phyloP scores from a whole-genome alignment of 129 eudicot genomes.

The Arctium minus region DNA sequence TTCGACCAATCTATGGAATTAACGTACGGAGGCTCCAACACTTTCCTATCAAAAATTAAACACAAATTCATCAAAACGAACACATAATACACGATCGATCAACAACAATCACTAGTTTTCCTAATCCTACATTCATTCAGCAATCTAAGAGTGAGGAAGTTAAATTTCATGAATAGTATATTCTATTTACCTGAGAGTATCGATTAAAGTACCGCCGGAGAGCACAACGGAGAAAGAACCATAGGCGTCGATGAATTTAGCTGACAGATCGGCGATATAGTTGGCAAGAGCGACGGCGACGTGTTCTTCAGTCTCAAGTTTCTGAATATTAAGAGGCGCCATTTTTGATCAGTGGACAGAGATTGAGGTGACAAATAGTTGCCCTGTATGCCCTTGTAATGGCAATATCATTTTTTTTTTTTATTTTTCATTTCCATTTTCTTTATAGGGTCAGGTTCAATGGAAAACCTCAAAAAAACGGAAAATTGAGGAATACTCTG shows the following conservation, averaged over 20 bases:
- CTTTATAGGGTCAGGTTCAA: too few species aligned
- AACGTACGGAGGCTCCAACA: slow-evolving; percentile 17
- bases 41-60: slow-evolving; percentile 13
- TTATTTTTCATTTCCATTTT: background rate
- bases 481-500: too few species aligned
- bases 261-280: slow-evolving; percentile 55
- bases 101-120: background rate
- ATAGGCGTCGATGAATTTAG: slow-evolving; percentile 47
- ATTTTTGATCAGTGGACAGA: slow-evolving; percentile 10
- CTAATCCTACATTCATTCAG: background rate
- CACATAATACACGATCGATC: background rate
- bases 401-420: background rate
- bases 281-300: slow-evolving; percentile 63
- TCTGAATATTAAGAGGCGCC: slow-evolving; percentile 12
- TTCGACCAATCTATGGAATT: slow-evolving; percentile 23
- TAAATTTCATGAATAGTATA: background rate
- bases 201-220: slow-evolving; percentile 77
- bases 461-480: too few species aligned
- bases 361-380: background rate
- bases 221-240: slow-evolving; percentile 78
- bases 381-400: background rate
- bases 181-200: slow-evolving; percentile 59
- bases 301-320: slow-evolving; percentile 41
- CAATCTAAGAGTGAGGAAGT: background rate
- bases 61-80: background rate